Evolutionary conservation across 2,329 filamentous ascomycete species (phyloP), one percentile per base, ranked within the genome.

Genomic region (Aspergillus fumigatus): DNA sequence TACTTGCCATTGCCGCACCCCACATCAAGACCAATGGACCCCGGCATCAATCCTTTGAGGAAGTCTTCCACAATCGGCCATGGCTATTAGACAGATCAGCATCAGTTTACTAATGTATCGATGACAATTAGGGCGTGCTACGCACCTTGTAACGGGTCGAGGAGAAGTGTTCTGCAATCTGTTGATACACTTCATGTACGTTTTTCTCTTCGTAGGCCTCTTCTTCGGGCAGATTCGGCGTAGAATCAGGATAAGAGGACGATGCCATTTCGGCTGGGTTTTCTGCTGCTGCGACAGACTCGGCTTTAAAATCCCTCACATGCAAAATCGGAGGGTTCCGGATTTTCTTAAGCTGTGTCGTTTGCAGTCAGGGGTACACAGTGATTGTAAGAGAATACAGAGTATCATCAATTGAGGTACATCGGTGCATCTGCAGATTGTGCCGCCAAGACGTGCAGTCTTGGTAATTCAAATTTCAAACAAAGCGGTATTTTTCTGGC

Each of bases 1-100:
- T 97, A 97, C 80, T 97, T 97, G 64, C 94, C 94, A 77, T 99
- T 99, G 58, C 94, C 94, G 75, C 94, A 97, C 59, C 94, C 94
- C 55, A 97, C 82, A 74, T 99, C 94, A 32, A 96, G 81, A 9
- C 94, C 94, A 55, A 97, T 76, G 51, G 89, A 83, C 26, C 92
- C 93, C 11, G 85, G 76, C 0, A 80, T 70, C 50, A 89, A 83
- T 32, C 79, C 77, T 51, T 80, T 77, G 38, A 97, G 82, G 72
- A 97, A 97, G 38, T 80, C 79, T 60, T 92, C 84, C 55, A 97
- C 89, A 65, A 95, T 88, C 23, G 94, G 94, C 94, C 94, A 99
- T 59, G 94, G 92, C 84, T 88, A 59, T 35, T 35, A 52, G 19
- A 43, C 25, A 52, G 27, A 38, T 17, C 32, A 38, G 32, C 6